Conservation (phyloP, 1,284 basidiomycete genomes). For the Pascua guehoae region DNA sequence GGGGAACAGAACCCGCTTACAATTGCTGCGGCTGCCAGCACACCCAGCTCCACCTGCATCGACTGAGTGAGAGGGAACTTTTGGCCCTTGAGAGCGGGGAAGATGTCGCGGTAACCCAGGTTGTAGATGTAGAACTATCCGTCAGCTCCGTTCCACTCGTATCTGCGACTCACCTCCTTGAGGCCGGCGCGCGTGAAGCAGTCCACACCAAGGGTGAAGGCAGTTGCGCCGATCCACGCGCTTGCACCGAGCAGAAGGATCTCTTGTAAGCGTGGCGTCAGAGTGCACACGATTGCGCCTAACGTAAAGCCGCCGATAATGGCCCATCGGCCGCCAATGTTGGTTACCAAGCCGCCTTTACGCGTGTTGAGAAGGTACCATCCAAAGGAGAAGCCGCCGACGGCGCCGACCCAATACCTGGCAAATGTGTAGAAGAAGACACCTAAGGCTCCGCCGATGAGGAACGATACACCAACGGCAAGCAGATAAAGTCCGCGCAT, state of each 20-base stretch:
- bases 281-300: slow-evolving; percentile 60
- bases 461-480: slow-evolving; percentile 70
- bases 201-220: slow-evolving; percentile 86
- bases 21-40: slow-evolving; percentile 65
- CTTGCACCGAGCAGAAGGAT: slow-evolving; percentile 76
- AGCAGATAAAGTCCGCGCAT: slow-evolving; percentile 87
- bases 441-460: slow-evolving; percentile 75
- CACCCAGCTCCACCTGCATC: slow-evolving; percentile 89
- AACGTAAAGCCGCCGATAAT: slow-evolving; percentile 65
- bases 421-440: slow-evolving; percentile 85
- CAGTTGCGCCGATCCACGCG: slow-evolving; percentile 73
- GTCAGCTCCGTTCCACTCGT: slow-evolving; percentile 48
- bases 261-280: slow-evolving; percentile 70
- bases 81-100: slow-evolving; percentile 67
- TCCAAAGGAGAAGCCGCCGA: slow-evolving; percentile 82
- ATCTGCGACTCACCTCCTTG: slow-evolving; percentile 61
- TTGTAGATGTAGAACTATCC: slow-evolving; percentile 92
- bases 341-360: slow-evolving; percentile 73
- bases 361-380: slow-evolving; percentile 83
- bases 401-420: slow-evolving; percentile 78
- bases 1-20: slow-evolving; percentile 24
- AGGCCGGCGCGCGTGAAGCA: slow-evolving; percentile 85
- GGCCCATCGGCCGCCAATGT: slow-evolving; percentile 75
- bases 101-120: slow-evolving; percentile 67
- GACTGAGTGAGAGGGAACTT: slow-evolving; percentile 82